Evolutionary conservation across 495 filamentous ascomycete species (phyloP).

Genomic region (Pseudoneurospora amorphoporcata): DNA sequence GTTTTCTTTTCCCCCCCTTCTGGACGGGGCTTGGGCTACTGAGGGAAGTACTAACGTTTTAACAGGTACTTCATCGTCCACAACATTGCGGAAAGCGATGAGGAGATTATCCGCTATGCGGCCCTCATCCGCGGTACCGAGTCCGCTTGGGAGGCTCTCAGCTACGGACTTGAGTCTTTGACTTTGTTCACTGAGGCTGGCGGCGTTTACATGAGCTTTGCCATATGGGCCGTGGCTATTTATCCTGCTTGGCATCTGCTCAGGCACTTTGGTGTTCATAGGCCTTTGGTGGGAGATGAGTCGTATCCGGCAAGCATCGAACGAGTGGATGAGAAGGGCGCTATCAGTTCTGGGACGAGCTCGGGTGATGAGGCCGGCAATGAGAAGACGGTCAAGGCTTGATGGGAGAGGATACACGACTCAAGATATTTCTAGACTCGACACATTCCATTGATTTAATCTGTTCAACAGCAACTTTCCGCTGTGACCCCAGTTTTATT

Average conservation of each 20-base stretch:
- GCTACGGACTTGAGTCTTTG: conserved; percentile 48
- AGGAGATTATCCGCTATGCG: conserved; percentile 50
- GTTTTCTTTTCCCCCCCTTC: conserved; percentile 1
- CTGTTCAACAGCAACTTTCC: too few relatives aligned
- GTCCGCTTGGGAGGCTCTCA: conserved; percentile 51
- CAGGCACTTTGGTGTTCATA: conserved; percentile 34
- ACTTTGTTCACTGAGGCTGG: conserved; percentile 49
- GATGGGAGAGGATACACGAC: too few relatives aligned
- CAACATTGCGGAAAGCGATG: conserved; percentile 44
- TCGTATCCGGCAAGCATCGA: background rate
- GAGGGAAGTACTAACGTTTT: too few relatives aligned
- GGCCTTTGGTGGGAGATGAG: background rate
- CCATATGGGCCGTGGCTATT: conserved; percentile 46
- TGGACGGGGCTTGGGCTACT: background rate
- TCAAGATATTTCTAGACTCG: too few relatives aligned
- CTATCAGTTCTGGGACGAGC: background rate
- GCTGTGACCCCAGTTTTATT: too few relatives aligned
- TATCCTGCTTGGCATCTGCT: conserved; percentile 51
- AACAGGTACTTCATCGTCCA: conserved; percentile 50
- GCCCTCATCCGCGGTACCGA: conserved; percentile 52
- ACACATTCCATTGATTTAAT: too few relatives aligned
- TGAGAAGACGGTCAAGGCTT: background rate
- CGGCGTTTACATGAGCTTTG: conserved; percentile 53
- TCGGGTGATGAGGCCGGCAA: background rate
- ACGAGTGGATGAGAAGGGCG: background rate